Evolutionary conservation across 2,329 filamentous ascomycete species (phyloP).

Genomic region (Clonostachys rhizophaga): DNA sequence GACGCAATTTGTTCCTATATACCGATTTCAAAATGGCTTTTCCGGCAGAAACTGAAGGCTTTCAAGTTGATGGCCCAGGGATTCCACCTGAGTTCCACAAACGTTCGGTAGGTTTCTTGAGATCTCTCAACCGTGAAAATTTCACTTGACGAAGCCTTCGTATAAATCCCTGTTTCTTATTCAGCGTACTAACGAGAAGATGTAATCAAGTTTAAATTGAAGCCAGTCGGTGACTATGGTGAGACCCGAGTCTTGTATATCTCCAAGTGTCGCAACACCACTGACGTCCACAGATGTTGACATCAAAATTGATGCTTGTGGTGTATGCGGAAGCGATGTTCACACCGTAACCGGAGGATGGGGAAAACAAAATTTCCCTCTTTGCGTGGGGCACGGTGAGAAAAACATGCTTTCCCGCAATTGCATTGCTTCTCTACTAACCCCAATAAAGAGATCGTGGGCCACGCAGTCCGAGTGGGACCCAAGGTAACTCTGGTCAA

Average conservation of each 20-base stretch:
- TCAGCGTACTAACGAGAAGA: too few relatives aligned
- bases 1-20: background rate
- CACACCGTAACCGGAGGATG: constrained; percentile 54
- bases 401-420: background rate
- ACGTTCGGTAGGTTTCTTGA: background rate
- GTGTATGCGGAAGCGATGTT: constrained; percentile 58
- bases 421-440: constrained; percentile 21
- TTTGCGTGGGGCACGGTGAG: constrained; percentile 14
- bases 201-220: background rate
- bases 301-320: constrained; percentile 67
- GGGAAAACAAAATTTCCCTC: constrained; percentile 32
- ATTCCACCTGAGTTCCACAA: background rate
- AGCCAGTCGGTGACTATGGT: background rate
- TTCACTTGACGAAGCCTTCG: too few relatives aligned
- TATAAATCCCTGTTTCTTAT: too few relatives aligned
- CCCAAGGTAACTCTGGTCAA: constrained; percentile 38
- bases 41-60: background rate
- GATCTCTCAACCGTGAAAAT: too few relatives aligned
- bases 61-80: background rate
- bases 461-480: constrained; percentile 49
- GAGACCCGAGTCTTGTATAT: background rate
- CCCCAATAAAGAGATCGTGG: constrained; percentile 62
- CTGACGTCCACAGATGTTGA: constrained; percentile 39
- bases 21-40: background rate
- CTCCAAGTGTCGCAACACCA: background rate